Conservation (phyloP, 176 grass and related monocot species). For the Luzula sylvatica region DNA sequence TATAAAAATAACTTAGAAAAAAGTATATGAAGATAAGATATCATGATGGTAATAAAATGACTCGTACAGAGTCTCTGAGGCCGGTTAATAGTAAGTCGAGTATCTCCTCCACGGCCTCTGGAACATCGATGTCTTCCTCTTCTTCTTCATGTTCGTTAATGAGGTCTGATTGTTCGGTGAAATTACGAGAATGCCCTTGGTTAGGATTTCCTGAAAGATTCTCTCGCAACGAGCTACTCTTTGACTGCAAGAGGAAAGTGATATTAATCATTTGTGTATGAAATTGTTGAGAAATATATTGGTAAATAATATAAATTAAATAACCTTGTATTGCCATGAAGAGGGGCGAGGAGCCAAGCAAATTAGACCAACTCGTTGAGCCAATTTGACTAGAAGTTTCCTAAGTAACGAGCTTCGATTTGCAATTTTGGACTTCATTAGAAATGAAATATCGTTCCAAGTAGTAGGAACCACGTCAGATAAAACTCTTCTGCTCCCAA, state of each 20-base stretch:
- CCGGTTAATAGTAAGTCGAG: constrained; percentile 80
- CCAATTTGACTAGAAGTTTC: constrained; percentile 83
- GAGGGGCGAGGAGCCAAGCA: constrained; percentile 57
- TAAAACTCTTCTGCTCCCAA: constrained; percentile 51
- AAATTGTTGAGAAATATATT: not conserved
- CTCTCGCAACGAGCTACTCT: constrained; percentile 56
- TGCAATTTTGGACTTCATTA: constrained; percentile 72
- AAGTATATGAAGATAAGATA: not conserved
- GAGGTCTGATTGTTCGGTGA: constrained; percentile 20
- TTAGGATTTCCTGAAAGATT: constrained; percentile 51
- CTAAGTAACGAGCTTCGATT: constrained; percentile 73
- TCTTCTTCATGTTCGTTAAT: constrained; percentile 25
- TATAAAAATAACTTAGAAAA: constrained; percentile 1
- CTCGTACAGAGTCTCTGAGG: constrained; percentile 84
- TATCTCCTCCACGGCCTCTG: constrained; percentile 83
- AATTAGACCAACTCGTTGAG: constrained; percentile 62
- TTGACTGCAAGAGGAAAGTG: constrained; percentile 35
- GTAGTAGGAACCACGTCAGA: constrained; percentile 41
- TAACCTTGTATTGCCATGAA: constrained; percentile 81
- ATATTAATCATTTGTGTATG: not conserved
- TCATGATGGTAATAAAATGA: constrained; percentile 1
- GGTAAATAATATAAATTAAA: not conserved
- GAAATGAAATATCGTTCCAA: constrained; percentile 67
- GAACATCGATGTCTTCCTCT: constrained; percentile 90
- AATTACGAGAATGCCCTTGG: constrained; percentile 28